Evolutionary conservation across 2,329 filamentous ascomycete genomes (phyloP), one percentile per base, ranked within the genome.

Genomic region (Claviceps pusilla): DNA sequence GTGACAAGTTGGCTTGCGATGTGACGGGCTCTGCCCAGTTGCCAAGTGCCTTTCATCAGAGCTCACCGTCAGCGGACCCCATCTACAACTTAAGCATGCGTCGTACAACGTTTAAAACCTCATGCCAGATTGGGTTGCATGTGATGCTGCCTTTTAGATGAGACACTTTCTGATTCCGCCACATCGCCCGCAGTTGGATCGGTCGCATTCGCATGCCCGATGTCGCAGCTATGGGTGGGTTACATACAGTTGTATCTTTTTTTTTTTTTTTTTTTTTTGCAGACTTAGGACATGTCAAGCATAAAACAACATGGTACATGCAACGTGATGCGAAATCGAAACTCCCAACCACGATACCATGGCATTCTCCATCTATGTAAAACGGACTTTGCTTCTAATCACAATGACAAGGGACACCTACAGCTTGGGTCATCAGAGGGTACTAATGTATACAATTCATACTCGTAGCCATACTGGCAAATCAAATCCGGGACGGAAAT

Each of bases 381-480:
- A 4, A 7, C 4, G 14, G 7, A 50, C 33, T 50, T 50, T n/a
- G 19, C 48, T 10, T 41, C 24, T 29, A 41, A 29, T 3, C 7
- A n/a, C 35, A 9, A 4, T 19, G 19, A 7, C 31, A 35, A 37
- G 28, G 7, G 9, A 48, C 4, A 29, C 9, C 7, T 10, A 9
- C 14, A 16, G 24, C 3, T 4, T 29, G 24, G 7, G 24, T 29
- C 3, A 29, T 41, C 19, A 41, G 35, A 50, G 48, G 28, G 28
- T 52, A 24, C 33, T 19, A 16, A 48, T 52, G 46, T 53, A 35
- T 24, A 50, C 45, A 16, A 46, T 29, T 49, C 29, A 50, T 52
- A 35, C 51, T 55, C 45, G 24, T 47, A 41, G n/a, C 33, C 54
- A 43, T 55, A 37, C 42, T 42, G 28, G 33, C 28, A 53, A 55